Evolutionary conservation across 768 basidiomycete species (phyloP).

Genomic region (Rhizopogon vinicolor): DNA sequence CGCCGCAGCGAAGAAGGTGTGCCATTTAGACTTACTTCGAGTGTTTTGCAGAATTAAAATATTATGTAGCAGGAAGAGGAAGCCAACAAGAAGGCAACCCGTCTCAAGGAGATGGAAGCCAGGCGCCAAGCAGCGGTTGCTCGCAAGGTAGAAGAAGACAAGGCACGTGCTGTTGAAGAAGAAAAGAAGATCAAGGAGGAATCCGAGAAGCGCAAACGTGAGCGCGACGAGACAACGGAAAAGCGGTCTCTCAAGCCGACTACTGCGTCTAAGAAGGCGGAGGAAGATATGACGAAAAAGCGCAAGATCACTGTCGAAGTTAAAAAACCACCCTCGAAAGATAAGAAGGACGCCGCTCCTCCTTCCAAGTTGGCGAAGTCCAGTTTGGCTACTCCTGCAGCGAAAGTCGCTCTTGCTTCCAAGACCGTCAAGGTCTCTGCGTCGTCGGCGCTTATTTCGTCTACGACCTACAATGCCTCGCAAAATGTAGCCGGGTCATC

Average conservation of each 20-base stretch:
- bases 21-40: constrained; percentile 9
- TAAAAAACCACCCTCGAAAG: constrained; percentile 61
- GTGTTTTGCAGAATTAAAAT: constrained; percentile 4
- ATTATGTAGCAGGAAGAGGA: constrained; percentile 79
- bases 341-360: constrained; percentile 33
- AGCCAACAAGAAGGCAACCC: constrained; percentile 69
- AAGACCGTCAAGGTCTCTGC: constrained; percentile 37
- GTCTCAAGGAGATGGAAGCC: constrained; percentile 78
- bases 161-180: constrained; percentile 53
- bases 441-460: constrained; percentile 29
- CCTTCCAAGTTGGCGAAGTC: constrained; percentile 27
- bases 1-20: constrained; percentile 85
- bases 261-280: constrained; percentile 52
- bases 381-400: constrained; percentile 17
- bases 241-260: constrained; percentile 55
- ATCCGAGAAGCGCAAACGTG: constrained; percentile 73
- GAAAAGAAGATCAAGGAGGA: constrained; percentile 74
- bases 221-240: constrained; percentile 72
- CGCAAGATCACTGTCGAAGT: constrained; percentile 52
- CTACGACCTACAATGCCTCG: constrained; percentile 35
- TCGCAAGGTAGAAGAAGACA: constrained; percentile 79
- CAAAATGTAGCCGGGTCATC: constrained; percentile 26
- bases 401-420: constrained; percentile 18
- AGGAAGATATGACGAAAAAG: constrained; percentile 71
- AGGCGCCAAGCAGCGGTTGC: constrained; percentile 68